Conservation (phyloP, 257 asterid genomes). For the Craterostigma plantagineum region DNA sequence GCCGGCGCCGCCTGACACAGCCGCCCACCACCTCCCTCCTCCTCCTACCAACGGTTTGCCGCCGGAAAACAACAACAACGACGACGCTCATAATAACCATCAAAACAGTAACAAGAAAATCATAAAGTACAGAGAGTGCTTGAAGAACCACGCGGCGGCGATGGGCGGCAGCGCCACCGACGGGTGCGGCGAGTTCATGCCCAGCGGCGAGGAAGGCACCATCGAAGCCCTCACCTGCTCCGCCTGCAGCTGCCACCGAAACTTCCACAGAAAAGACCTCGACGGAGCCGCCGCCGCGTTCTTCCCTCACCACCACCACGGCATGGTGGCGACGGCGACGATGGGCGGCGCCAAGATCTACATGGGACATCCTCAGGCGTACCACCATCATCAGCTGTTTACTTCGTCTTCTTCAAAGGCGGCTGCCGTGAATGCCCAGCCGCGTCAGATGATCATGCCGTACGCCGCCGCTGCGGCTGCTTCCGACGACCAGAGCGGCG, state of each 20-base stretch:
- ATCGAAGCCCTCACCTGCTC: slow-evolving; percentile 74
- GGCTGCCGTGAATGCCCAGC: slow-evolving; percentile 3
- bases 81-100: slow-evolving; percentile 8
- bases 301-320: slow-evolving; percentile 13
- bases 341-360: slow-evolving; percentile 21
- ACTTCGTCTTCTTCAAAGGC: slow-evolving; percentile 14
- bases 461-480: slow-evolving; percentile 17
- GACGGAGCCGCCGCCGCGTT: neutral
- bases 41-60: neutral
- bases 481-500: slow-evolving; percentile 31
- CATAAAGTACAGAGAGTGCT: slow-evolving; percentile 51
- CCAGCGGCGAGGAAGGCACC: slow-evolving; percentile 67
- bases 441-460: slow-evolving; percentile 55
- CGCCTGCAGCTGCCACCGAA: slow-evolving; percentile 78
- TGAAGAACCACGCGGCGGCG: slow-evolving; percentile 84
- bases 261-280: slow-evolving; percentile 67
- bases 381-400: slow-evolving; percentile 11
- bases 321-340: slow-evolving; percentile 4
- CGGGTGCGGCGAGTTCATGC: slow-evolving; percentile 97
- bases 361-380: slow-evolving; percentile 19
- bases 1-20: neutral
- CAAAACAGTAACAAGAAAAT: slow-evolving; percentile 24
- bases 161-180: slow-evolving; percentile 86
- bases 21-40: slow-evolving; percentile 24
- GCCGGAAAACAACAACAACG: neutral